Percentiles rank a stretch among this genome's conserved stretches.
phyloP scores from a whole-genome alignment of 148 eudicot species.

The Pouteria glomerata region DNA sequence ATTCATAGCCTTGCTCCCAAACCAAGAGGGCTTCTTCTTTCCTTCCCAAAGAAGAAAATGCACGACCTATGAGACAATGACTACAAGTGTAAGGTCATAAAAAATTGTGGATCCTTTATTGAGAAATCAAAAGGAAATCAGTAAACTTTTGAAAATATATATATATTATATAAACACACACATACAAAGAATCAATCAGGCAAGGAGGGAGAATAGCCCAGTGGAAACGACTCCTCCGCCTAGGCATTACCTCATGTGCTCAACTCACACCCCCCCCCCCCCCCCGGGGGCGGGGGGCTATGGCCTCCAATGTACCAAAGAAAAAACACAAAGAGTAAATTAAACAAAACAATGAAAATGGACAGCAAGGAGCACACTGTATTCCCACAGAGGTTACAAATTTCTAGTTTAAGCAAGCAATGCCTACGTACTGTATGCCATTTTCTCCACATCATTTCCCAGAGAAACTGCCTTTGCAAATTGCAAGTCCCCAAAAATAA shows the following conservation, averaged over 20 bases:
- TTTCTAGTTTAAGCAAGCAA: neutral
- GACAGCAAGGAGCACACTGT: neutral
- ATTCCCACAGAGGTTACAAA: neutral
- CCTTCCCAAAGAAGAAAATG: slow-evolving; percentile 77
- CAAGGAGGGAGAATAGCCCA: no score
- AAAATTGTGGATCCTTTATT: neutral
- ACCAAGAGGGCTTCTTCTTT: slow-evolving; percentile 70
- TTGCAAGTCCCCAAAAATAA: neutral
- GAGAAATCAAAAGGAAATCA: neutral
- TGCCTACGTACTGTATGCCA: neutral
- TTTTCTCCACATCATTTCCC: neutral
- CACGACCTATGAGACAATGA: slow-evolving; percentile 50
- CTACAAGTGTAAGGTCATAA: slow-evolving; percentile 5
- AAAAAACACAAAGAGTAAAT: no score
- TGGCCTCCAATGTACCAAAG: no score
- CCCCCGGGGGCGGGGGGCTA: no score
- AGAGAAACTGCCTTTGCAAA: no score
- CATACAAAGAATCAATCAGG: neutral
- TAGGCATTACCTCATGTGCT: no score
- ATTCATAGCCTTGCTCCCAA: slow-evolving; percentile 88
- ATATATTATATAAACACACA: no score
- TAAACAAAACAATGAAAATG: no score
- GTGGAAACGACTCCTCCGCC: no score
- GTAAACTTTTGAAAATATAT: neutral
- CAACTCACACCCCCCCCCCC: no score